Base-by-base conservation (phyloP, 2,329 filamentous ascomycete genomes). In the Neofusicoccum sp. region DNA sequence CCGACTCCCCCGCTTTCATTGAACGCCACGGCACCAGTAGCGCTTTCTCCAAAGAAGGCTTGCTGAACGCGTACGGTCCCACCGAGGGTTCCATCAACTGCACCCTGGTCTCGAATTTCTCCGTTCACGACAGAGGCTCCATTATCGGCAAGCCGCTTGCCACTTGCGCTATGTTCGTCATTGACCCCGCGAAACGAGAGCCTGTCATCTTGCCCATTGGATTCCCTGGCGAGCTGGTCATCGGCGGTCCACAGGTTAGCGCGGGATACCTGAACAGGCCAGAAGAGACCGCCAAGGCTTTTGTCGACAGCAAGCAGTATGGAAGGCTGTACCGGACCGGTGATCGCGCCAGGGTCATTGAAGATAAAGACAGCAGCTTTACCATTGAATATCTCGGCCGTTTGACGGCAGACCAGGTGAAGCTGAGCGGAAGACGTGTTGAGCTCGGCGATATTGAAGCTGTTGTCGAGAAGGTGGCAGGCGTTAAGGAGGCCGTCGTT, bases 61-160 rank as follows among this genome's bases (percentile, higher is more conserved):
- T 96, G 0, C 91, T 87, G 70, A 89, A 95, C 77, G 91, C 86
- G 0, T 96, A 96, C 64, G 91, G 91, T 0, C 90, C 91, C 0
- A 91, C 89, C 0, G 92, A 96, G 72, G 91, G 89, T 0, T 96
- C 91, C 1, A 96, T 96, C 65, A 92, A 96, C 20, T 96, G 90
- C 73, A 91, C 89, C 0, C 83, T 93, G 7, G 87, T 87, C 62
- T 73, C 79, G 8, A 79, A 82, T 43, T 86, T 93, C 70, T 73
- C 77, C 0, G 65, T 67, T 0, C 74, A 78, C 0, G 85, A 91
- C 67, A 75, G 82, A 16, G 84, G 90, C 48, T 87, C 86, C 62
- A 92, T 93, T 66, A 86, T 96, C n/a, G 93, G 93, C 0, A 82
- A 79, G 63, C 83, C 86, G 0, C 84, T 96, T 26, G 75, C 80